Percentiles rank a stretch among this genome's conserved stretches.
These are phyloP conservation scores for Leccinum incarnatum DNA, from an alignment of 768 basidiomycete genomes.

Conservation along the genomic window DNA sequence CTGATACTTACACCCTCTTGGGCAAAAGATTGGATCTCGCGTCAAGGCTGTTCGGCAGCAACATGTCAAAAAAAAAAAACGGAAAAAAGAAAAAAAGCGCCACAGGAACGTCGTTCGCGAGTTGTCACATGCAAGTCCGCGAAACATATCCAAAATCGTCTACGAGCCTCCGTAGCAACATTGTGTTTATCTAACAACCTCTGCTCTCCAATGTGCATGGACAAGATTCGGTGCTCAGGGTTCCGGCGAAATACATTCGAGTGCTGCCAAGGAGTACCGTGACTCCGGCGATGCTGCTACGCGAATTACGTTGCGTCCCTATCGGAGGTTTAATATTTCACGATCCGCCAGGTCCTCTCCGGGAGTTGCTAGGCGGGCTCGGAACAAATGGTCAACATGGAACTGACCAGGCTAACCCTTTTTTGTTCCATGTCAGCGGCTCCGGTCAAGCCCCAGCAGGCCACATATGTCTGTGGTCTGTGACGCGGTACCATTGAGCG, in stretches of 20 bases:
- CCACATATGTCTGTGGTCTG: constrained; percentile 28
- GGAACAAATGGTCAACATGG: constrained; percentile 24
- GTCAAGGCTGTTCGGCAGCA: constrained; percentile 11
- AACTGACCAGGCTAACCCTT: constrained; percentile 21
- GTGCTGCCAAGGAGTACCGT: too few relatives aligned
- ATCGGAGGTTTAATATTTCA: constrained; percentile 9
- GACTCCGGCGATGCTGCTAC: not conserved
- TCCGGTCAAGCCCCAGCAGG: constrained; percentile 18
- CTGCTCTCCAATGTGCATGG: not conserved
- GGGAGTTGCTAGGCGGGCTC: constrained; percentile 33
- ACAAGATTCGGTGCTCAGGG: not conserved
- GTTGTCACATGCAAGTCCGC: constrained; percentile 1
- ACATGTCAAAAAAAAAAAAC: constrained; percentile 13
- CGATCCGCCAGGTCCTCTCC: constrained; percentile 22
- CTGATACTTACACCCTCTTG: not conserved
- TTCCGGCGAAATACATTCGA: too few relatives aligned
- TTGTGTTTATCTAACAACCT: not conserved
- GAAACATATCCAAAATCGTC: not conserved
- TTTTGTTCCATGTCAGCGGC: constrained; percentile 33
- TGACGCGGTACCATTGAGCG: constrained; percentile 17
- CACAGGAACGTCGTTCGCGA: constrained; percentile 17
- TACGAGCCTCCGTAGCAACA: not conserved
- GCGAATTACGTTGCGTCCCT: constrained; percentile 7
- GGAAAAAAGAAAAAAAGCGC: constrained; percentile 11
- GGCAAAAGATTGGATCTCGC: constrained; percentile 19